phyloP scores from a whole-genome alignment of 129 eudicot genomes.

The Flaveria bidentis region DNA sequence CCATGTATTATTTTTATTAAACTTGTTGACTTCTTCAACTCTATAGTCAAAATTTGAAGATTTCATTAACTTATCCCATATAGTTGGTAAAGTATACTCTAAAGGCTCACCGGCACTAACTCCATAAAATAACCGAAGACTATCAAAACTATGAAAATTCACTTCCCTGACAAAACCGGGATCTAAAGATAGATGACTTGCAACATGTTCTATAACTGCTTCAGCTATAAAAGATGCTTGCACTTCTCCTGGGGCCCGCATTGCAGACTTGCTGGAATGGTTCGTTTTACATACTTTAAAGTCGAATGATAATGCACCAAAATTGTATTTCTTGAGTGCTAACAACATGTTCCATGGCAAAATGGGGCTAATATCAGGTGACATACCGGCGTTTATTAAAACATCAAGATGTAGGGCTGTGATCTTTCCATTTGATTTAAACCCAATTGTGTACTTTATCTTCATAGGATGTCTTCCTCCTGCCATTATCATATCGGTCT shows the following conservation, averaged over 20 bases:
- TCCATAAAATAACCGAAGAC: constrained; percentile 51
- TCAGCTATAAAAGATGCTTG: constrained; percentile 86
- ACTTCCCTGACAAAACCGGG: constrained; percentile 61
- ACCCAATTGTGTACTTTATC: constrained; percentile 82
- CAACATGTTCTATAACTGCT: constrained; percentile 80
- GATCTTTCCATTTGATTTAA: constrained; percentile 78
- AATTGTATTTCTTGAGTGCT: constrained; percentile 73
- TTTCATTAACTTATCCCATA: constrained; percentile 63
- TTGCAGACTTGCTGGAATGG: constrained; percentile 72
- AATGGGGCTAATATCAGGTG: constrained; percentile 72
- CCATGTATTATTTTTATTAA: constrained; percentile 58
- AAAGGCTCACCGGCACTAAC: constrained; percentile 52
- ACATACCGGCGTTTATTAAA: constrained; percentile 64
- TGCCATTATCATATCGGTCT: constrained; percentile 88
- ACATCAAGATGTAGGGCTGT: constrained; percentile 75
- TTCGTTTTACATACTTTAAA: constrained; percentile 87
- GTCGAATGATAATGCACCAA: constrained; percentile 85
- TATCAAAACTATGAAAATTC: constrained; percentile 74
- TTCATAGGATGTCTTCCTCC: constrained; percentile 99
- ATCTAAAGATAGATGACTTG: constrained; percentile 56
- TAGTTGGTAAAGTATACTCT: constrained; percentile 76
- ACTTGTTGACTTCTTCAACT: constrained; percentile 43
- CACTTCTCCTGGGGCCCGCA: constrained; percentile 95
- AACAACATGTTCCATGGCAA: constrained; percentile 56
- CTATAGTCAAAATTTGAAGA: constrained; percentile 53